Evolutionary conservation across 2,329 filamentous ascomycete genomes (phyloP).

Genomic region (Microdochium trichocladiopsis): DNA sequence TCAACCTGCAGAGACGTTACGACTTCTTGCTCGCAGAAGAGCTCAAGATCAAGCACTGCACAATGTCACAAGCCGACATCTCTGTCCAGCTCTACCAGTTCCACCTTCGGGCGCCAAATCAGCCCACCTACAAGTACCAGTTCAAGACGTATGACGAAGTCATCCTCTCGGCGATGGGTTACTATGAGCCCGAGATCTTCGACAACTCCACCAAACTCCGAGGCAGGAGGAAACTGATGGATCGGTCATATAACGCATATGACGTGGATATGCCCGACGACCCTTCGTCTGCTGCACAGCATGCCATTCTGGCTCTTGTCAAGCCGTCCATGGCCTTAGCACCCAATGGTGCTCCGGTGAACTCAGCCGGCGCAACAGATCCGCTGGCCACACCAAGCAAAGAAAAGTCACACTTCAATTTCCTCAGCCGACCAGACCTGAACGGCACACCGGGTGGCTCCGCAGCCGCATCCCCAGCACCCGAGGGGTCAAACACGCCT

Average conservation of each 20-base stretch:
- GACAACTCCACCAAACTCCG: conserved; percentile 74
- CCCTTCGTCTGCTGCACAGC: conserved; percentile 76
- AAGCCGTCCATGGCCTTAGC: conserved; percentile 49
- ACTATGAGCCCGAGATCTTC: conserved; percentile 83
- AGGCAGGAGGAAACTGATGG: conserved; percentile 73
- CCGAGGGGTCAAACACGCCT: conserved; percentile 68
- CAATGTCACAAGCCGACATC: conserved; percentile 83
- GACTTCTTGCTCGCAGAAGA: conserved; percentile 94
- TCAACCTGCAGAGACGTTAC: conserved; percentile 83
- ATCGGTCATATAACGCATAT: conserved; percentile 88
- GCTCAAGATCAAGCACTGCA: conserved; percentile 88
- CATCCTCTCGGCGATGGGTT: conserved; percentile 90
- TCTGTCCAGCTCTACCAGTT: conserved; percentile 86
- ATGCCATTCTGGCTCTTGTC: conserved; percentile 53
- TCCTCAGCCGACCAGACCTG: conserved; percentile 60
- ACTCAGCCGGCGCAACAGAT: conserved; percentile 13
- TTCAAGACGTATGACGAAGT: conserved; percentile 98
- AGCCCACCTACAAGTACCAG: conserved; percentile 85
- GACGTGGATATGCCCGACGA: conserved; percentile 84
- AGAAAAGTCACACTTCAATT: conserved; percentile 61
- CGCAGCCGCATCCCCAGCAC: conserved; percentile 78
- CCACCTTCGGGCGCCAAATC: conserved; percentile 78
- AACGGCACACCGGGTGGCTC: conserved; percentile 79
- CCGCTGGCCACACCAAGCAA: conserved; percentile 51
- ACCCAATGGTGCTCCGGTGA: conserved; percentile 27